Base-by-base conservation (phyloP, 176 grass and related monocot genomes). In the Avena sativa region DNA sequence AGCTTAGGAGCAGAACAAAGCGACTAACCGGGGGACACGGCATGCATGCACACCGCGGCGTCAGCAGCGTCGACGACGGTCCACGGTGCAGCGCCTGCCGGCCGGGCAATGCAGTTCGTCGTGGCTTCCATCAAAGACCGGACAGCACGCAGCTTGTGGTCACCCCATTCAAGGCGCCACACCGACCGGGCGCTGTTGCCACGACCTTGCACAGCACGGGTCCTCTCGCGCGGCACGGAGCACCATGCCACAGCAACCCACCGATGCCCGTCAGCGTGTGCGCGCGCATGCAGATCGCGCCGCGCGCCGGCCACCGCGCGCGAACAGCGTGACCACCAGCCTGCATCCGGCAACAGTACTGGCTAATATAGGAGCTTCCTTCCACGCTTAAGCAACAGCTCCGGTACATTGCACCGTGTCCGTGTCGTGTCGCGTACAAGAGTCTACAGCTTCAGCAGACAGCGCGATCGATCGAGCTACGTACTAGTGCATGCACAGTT, bases 151-250 rank as follows among this genome's bases (percentile, higher is more conserved):
- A 8, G 55, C 55, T 57, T 20, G 55, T 20, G 17, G 17, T 57
- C 55, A 5, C 55, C 85, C 11, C 4, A 58, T 81, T 75, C 21
- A 88, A 59, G 72, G 71, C 71, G 50, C 79, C 67, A 60, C 79
- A 83, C 71, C 70, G 69, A 19, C 85, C 85, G 64, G 25, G 36
- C 53, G 28, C 2, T 16, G 43, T 8, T 20, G 80, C 23, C 43
- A 50, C 61, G 44, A 14, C 62, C 79, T 17, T 49, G 47, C 61
- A 70, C 67, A 71, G 17, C 36, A 70, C 40, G 40, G 40, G 40
- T 43, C 6, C 40, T 43, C 40, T 43, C 40, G 40, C 40, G 40
- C 40, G 40, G 40, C 40, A 43, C 40, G 40, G 40, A 43, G 5
- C 40, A 47, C 46, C 46, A 47, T 2, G 46, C 46, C 46, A 65